Evolutionary conservation across 306 rosid genomes (phyloP).

Genomic region (Begonia peltatifolia): DNA sequence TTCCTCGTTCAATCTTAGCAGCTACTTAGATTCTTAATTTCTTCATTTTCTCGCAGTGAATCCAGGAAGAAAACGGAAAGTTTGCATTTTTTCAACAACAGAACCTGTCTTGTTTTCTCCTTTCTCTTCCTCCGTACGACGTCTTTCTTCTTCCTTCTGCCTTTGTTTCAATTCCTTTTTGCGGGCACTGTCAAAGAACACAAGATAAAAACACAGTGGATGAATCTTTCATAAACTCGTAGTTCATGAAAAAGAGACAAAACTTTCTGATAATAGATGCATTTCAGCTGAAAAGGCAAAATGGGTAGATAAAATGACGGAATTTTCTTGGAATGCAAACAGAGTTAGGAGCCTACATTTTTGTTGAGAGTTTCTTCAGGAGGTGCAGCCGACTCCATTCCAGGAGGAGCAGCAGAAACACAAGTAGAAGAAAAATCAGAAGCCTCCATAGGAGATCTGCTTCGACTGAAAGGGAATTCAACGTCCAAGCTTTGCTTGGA

Average conservation of each 20-base stretch:
- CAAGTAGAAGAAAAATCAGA: too few relatives aligned
- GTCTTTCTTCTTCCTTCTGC: slow-evolving; percentile 61
- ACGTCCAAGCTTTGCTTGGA: too few relatives aligned
- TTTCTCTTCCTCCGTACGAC: slow-evolving; percentile 71
- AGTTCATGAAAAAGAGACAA: not conserved
- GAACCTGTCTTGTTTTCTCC: slow-evolving; percentile 62
- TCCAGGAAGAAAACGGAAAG: not conserved
- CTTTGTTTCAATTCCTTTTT: slow-evolving; percentile 59
- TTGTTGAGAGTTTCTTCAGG: slow-evolving; percentile 27
- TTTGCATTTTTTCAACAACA: not conserved
- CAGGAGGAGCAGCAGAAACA: slow-evolving; percentile 2
- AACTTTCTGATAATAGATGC: not conserved
- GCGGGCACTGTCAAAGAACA: slow-evolving; percentile 35
- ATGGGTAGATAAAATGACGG: too few relatives aligned
- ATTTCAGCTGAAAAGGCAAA: too few relatives aligned
- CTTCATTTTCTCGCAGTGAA: not conserved
- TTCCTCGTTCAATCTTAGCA: too few relatives aligned
- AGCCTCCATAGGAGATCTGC: too few relatives aligned
- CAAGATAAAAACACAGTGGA: not conserved
- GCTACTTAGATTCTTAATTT: not conserved
- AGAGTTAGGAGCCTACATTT: slow-evolving; percentile 18
- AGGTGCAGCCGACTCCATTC: not conserved
- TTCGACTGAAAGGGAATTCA: too few relatives aligned
- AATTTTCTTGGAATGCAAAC: not conserved
- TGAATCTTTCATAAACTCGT: not conserved